Conservation (phyloP, 805 yeast genomes). For the Ogataea pilisensis region DNA sequence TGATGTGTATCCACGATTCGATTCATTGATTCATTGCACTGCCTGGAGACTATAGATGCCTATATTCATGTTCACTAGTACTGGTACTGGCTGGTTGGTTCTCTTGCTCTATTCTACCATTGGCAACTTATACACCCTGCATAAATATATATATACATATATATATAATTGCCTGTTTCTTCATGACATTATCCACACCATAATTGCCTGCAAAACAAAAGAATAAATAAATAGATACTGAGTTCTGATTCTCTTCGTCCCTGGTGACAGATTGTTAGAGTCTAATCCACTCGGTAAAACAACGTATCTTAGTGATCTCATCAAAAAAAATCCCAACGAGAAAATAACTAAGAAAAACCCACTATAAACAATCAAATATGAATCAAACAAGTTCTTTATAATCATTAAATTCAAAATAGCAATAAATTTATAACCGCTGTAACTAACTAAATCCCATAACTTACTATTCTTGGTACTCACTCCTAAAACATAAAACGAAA, state of each 20-base stretch:
- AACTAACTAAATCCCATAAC: constrained; percentile 79
- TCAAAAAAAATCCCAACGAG: constrained; percentile 61
- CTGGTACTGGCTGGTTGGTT: no score
- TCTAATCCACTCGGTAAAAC: constrained; percentile 59
- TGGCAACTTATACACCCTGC: no score
- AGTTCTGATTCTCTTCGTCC: constrained; percentile 73
- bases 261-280: constrained; percentile 56
- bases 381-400: constrained; percentile 38
- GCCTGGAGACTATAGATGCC: no score
- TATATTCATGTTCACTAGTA: no score
- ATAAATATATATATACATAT: no score
- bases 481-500: constrained; percentile 77
- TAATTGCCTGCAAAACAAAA: constrained; percentile 69
- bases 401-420: constrained; percentile 61
- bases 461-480: constrained; percentile 51
- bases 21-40: no score
- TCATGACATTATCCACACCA: constrained; percentile 65
- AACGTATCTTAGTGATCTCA: constrained; percentile 66
- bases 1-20: no score
- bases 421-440: constrained; percentile 92
- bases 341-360: constrained; percentile 41
- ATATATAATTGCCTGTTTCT: no score
- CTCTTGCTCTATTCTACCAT: no score
- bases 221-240: constrained; percentile 85
- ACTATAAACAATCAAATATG: constrained; percentile 36